Evolutionary conservation across 106 monocot genomes (phyloP), one percentile per base, ranked within the genome.

Genomic region (Dioscorea zingiberensis): DNA sequence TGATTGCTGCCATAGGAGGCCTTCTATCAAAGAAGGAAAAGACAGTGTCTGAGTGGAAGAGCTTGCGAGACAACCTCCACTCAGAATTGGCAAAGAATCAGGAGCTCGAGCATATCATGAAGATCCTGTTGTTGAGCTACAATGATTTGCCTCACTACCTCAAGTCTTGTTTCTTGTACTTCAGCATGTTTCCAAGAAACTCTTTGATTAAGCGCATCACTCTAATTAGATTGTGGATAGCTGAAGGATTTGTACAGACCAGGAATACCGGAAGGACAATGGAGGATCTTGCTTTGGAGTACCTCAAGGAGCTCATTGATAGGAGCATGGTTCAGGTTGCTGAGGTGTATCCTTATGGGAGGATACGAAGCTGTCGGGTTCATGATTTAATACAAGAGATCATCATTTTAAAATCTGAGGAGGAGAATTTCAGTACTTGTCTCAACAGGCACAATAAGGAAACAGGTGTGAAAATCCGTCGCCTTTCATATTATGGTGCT

Each of bases 111-210:
- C 45, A 26, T n/a, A 68, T 59, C 54, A 79, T 60, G 13, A 48
- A 53, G 44, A 64, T 79, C 30, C n/a, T 79, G 17, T 59, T 15
- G 44, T 17, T 68, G 25, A 79, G 79, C 58, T 68, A 67, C 60
- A 69, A 22, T 74, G 73, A 79, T 53, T 53, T 79, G 16, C 64
- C 73, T 58, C 44, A 74, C 26, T 21, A 16, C 30, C 63, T 74
- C 44, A 80, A 80, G 13, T 64, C 44, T 30, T 80, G 80, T 55
- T 67, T 80, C 44, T 47, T 80, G 49, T 80, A 80, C 48, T 75
- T 75, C 66, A 68, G 62, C 63, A 47, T 76, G 8, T 81, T 81
- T 44, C 81, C 81, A 0, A 69, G 65, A 44, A 67, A 48, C 18
- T 63, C 44, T 51, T 17, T 55, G 8, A n/a, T 76, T 13, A 76